These are phyloP conservation scores for Candida quercuum DNA, from an alignment of 805 yeast genomes.

Conservation along the genomic window DNA sequence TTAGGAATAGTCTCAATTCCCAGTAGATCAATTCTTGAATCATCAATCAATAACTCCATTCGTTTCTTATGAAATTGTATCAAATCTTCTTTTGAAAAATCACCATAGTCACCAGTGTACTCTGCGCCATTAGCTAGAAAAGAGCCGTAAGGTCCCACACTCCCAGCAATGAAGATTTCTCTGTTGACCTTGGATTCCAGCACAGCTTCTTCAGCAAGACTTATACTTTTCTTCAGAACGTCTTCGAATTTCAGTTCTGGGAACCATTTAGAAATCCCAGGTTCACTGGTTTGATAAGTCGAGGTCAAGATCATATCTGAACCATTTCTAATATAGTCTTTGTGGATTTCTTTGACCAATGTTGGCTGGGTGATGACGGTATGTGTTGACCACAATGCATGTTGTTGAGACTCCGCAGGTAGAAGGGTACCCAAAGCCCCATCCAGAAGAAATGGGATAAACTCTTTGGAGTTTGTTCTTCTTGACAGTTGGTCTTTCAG, in stretches of 20 bases:
- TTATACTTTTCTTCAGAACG: not conserved
- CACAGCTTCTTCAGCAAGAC: not conserved
- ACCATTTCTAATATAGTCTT: slow-evolving; percentile 42
- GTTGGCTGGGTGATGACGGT: slow-evolving; percentile 37
- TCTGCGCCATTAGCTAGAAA: slow-evolving; percentile 59
- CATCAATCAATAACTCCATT: slow-evolving; percentile 30
- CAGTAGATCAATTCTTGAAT: slow-evolving; percentile 43
- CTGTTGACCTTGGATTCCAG: not conserved
- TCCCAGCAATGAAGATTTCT: not conserved
- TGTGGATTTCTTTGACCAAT: slow-evolving; percentile 39
- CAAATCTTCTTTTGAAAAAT: slow-evolving; percentile 28
- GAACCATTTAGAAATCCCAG: not conserved
- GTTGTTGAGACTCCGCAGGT: slow-evolving; percentile 1
- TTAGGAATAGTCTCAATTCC: slow-evolving; percentile 70
- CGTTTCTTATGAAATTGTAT: slow-evolving; percentile 44
- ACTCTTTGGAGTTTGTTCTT: not conserved
- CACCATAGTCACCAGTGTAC: slow-evolving; percentile 59
- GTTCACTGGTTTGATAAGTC: slow-evolving; percentile 26
- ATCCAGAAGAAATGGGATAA: slow-evolving; percentile 1
- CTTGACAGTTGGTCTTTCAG: too few species aligned
- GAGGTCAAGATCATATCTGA: slow-evolving; percentile 46
- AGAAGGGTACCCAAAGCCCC: slow-evolving; percentile 2
- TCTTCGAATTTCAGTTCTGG: not conserved
- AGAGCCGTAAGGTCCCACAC: slow-evolving; percentile 33
- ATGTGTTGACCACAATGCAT: slow-evolving; percentile 49